phyloP scores from a whole-genome alignment of 2,329 filamentous ascomycete genomes.

The Fusarium chaquense region DNA sequence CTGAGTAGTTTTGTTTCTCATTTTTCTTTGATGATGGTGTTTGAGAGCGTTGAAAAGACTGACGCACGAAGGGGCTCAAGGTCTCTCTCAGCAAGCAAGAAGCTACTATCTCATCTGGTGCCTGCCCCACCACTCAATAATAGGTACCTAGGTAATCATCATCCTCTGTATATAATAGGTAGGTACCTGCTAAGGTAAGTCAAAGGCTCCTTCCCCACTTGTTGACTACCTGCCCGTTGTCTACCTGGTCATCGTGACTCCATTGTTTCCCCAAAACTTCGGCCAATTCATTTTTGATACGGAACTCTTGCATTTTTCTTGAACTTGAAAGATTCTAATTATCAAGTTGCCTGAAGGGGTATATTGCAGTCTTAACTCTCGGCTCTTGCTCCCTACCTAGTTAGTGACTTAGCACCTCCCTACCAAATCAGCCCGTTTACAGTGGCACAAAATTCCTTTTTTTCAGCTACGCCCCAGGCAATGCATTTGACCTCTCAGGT shows the following conservation, averaged over 20 bases:
- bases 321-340: not conserved
- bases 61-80: not conserved
- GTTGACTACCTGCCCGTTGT: not conserved
- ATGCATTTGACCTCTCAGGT: not conserved
- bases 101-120: not conserved
- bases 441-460: not conserved
- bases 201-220: slow-evolving; percentile 19
- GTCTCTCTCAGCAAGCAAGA: not conserved
- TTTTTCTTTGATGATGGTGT: not conserved
- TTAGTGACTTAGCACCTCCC: slow-evolving; percentile 9
- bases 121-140: not conserved
- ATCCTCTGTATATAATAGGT: too few relatives aligned
- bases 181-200: not conserved
- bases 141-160: not conserved
- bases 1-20: slow-evolving; percentile 16
- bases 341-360: not conserved
- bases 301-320: not conserved
- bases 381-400: not conserved
- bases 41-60: slow-evolving; percentile 10
- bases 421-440: slow-evolving; percentile 5
- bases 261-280: slow-evolving; percentile 22
- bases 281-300: slow-evolving; percentile 8
- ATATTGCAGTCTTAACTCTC: slow-evolving; percentile 10
- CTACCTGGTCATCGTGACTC: slow-evolving; percentile 5
- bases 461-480: not conserved